Evolutionary conservation across 2,329 filamentous ascomycete genomes (phyloP), one percentile per base, ranked within the genome.

Genomic region (Diaporthe sp.): DNA sequence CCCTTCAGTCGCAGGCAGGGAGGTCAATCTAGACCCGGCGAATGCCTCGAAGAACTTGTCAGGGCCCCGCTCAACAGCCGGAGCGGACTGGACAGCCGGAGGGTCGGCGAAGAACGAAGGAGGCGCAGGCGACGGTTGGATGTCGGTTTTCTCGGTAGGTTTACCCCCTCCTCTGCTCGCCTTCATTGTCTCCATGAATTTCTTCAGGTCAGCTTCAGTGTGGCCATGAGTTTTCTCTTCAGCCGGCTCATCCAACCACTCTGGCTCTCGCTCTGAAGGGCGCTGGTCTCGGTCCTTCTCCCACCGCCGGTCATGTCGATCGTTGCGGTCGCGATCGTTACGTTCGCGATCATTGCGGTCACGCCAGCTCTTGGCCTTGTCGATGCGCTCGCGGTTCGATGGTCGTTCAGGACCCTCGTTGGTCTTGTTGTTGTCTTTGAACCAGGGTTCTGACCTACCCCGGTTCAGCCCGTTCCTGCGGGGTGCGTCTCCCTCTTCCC

Each of bases 171-270:
- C 83, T 80, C 88, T 91, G 77, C 91, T 89, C 53, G 92, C 92
- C 84, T 94, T 96, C 95, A 97, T 97, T 78, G 90, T 90, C 80
- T 97, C 95, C 89, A 98, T 98, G 92, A 96, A 98, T 79, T 94
- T 94, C 85, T 97, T 93, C 83, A 98, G 97, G 79, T 98, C 96
- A 81, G 97, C 95, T 80, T 95, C 93, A 0, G 95, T 98, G 80
- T 95, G 94, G 7, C 89, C 90, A 80, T 93, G 91, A 49, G 90
- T 86, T 80, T 93, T 91, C 71, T 94, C 93, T 75, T 93, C 92
- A 31, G 89, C 89, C 22, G 92, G 91, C 75, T 93, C 90, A 81
- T 97, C 95, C 84, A 98, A 89, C 96, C 96, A 98, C 84, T 98
- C 96, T 7, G 96, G 96, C 70, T 98, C 95, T 78, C 94, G 92